A percentile compares a stretch with the other conserved stretches of the same genome.
phyloP scores from a whole-genome alignment of 2,329 filamentous ascomycete genomes.

The Sordariomycetes sp. region DNA sequence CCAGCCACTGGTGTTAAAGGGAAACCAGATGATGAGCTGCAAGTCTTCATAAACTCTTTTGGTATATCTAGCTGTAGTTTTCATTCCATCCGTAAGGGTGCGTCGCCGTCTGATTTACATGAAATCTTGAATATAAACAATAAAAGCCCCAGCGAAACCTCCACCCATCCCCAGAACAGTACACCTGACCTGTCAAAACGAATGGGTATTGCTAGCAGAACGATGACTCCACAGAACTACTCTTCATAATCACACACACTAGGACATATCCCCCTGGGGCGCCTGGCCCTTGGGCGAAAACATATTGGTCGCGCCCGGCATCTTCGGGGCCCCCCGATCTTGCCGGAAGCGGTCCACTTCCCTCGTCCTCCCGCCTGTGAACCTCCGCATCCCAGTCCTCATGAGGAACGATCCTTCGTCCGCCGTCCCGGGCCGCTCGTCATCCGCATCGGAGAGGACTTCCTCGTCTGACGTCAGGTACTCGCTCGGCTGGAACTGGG shows the following conservation, averaged over 20 bases:
- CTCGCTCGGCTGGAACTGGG: slow-evolving; percentile 17
- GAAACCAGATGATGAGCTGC: neutral
- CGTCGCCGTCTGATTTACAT: neutral
- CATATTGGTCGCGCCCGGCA: slow-evolving; percentile 17
- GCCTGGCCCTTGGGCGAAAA: slow-evolving; percentile 16
- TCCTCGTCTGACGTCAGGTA: slow-evolving; percentile 69
- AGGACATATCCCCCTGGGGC: slow-evolving; percentile 25
- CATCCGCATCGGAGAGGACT: slow-evolving; percentile 69
- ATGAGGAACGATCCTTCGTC: slow-evolving; percentile 41
- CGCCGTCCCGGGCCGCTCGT: slow-evolving; percentile 32
- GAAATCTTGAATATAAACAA: neutral
- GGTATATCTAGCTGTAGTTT: neutral
- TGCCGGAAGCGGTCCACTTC: slow-evolving; percentile 24
- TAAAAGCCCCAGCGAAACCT: neutral
- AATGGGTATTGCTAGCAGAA: neutral
- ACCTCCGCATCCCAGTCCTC: slow-evolving; percentile 46
- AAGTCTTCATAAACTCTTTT: too few relatives aligned
- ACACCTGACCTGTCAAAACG: neutral
- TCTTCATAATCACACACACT: neutral
- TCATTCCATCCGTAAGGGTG: neutral
- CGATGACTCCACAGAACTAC: neutral
- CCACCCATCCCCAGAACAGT: neutral
- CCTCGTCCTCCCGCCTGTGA: slow-evolving; percentile 44
- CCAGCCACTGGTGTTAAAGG: too few relatives aligned
- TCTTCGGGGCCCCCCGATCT: slow-evolving; percentile 24